These are phyloP conservation scores for Yueomyces sp. DNA, from an alignment of 1,139 yeast species.

Conservation along the genomic window DNA sequence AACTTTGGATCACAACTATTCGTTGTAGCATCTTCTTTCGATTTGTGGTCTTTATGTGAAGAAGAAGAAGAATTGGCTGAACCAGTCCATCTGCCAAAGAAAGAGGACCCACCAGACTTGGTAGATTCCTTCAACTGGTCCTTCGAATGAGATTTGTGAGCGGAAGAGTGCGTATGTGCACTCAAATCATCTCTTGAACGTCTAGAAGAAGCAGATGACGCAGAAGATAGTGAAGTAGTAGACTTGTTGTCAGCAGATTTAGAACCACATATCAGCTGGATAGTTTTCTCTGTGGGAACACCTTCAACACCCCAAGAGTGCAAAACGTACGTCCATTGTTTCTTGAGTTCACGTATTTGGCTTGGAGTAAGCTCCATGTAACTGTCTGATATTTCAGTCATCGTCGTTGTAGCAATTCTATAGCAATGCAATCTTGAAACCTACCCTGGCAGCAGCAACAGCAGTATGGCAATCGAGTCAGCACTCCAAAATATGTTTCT, in stretches of 20 bases:
- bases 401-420: neutral
- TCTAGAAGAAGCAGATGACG: neutral
- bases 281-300: constrained; percentile 17
- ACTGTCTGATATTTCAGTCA: neutral
- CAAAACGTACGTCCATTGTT: constrained; percentile 55
- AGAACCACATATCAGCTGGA: neutral
- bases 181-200: neutral
- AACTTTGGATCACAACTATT: neutral
- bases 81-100: constrained; percentile 1
- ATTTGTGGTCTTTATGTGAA: too few species aligned
- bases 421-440: neutral
- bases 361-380: neutral
- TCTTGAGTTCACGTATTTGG: constrained; percentile 37
- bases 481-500: too few species aligned
- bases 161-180: neutral
- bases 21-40: neutral
- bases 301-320: constrained; percentile 48
- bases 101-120: neutral
- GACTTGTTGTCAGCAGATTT: constrained; percentile 2
- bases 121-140: neutral
- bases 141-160: neutral
- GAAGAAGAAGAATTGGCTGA: neutral
- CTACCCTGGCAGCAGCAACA: too few species aligned
- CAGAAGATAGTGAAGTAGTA: neutral
- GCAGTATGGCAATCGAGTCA: too few species aligned